Percentiles rank a stretch among this genome's conserved stretches.
Evolutionary conservation across 768 basidiomycete genomes (phyloP).

Genomic region (Suillus americanus): DNA sequence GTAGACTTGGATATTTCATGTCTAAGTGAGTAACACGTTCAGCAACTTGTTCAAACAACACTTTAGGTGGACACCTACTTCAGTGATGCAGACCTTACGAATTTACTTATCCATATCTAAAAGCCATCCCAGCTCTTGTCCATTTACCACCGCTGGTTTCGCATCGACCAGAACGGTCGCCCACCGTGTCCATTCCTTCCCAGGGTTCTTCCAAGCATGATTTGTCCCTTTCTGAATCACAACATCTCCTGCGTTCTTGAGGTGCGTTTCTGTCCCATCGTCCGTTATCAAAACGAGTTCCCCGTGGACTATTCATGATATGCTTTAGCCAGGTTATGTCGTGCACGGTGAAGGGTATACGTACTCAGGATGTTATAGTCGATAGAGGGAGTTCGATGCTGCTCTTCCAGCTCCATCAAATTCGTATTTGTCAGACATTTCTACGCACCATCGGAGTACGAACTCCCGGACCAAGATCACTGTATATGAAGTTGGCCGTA

Average conservation of each 20-base stretch:
- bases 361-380: slow-evolving; percentile 62
- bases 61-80: neutral
- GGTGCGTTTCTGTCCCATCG: slow-evolving; percentile 51
- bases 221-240: slow-evolving; percentile 58
- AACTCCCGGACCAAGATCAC: slow-evolving; percentile 54
- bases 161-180: slow-evolving; percentile 53
- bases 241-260: slow-evolving; percentile 55
- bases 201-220: slow-evolving; percentile 63
- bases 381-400: slow-evolving; percentile 49
- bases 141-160: slow-evolving; percentile 49
- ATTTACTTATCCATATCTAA: slow-evolving; percentile 10
- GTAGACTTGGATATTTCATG: neutral
- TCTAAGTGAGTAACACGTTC: neutral
- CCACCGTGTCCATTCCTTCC: slow-evolving; percentile 49
- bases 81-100: neutral
- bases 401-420: neutral
- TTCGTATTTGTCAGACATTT: neutral
- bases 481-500: slow-evolving; percentile 50
- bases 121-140: slow-evolving; percentile 35
- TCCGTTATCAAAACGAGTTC: slow-evolving; percentile 56
- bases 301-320: slow-evolving; percentile 43
- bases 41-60: neutral
- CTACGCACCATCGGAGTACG: slow-evolving; percentile 46
- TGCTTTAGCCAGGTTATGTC: neutral
- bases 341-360: slow-evolving; percentile 13